A percentile compares a stretch with the other conserved stretches of the same genome.
Evolutionary conservation across 1,284 basidiomycete species (phyloP).

Genomic region (Laetiporus sulphureus): DNA sequence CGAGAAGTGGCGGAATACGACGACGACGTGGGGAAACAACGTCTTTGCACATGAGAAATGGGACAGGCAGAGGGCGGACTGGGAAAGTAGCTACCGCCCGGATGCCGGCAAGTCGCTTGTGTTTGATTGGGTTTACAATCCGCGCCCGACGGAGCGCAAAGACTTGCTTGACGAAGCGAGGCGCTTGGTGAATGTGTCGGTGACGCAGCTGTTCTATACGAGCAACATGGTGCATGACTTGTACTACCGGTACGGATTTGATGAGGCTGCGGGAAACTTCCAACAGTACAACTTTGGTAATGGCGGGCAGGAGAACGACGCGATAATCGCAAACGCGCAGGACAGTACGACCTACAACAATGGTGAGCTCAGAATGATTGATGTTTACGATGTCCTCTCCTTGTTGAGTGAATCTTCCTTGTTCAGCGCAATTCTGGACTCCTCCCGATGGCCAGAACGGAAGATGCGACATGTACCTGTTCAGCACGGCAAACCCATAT

Average conservation of each 20-base stretch:
- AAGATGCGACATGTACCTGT: conserved; percentile 95
- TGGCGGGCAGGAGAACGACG: conserved; percentile 83
- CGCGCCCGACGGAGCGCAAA: conserved; percentile 39
- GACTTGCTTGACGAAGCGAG: conserved; percentile 60
- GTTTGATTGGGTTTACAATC: conserved; percentile 71
- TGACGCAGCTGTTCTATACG: conserved; percentile 93
- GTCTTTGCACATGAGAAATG: conserved; percentile 88
- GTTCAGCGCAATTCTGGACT: conserved; percentile 65
- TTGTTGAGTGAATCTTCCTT: neutral
- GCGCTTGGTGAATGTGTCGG: conserved; percentile 79
- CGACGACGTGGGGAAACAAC: conserved; percentile 88
- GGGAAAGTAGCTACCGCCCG: conserved; percentile 77
- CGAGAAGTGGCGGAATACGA: conserved; percentile 55
- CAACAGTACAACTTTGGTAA: conserved; percentile 93
- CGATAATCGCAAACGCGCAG: conserved; percentile 91
- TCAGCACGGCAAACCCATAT: conserved; percentile 87
- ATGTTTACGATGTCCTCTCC: neutral
- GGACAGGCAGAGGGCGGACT: conserved; percentile 75
- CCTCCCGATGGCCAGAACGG: conserved; percentile 73
- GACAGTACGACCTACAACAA: conserved; percentile 92
- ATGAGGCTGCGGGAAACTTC: conserved; percentile 92
- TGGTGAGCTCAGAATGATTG: conserved; percentile 20
- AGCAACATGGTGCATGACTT: conserved; percentile 78
- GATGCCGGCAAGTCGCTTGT: conserved; percentile 44
- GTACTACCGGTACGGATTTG: conserved; percentile 77